Base-by-base conservation (phyloP, 768 basidiomycete genomes). In the Hericium erinaceus region DNA sequence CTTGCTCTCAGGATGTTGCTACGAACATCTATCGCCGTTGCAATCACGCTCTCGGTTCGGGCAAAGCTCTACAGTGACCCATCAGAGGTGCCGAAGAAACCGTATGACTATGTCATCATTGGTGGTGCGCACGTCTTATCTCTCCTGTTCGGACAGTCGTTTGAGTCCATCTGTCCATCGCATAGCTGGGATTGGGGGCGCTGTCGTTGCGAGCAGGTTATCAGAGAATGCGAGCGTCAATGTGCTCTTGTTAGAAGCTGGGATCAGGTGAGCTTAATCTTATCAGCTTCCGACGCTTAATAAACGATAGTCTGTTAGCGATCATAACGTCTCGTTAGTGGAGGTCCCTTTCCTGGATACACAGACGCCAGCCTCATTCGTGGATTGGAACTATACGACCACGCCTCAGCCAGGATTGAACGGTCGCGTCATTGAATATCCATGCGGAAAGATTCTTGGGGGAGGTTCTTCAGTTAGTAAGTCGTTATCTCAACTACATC, bases 331-430 rank as follows among this genome's bases (percentile, higher is more conserved):
- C 22, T 28, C 40, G 8, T 28, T 4, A 20, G 4, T 59, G 10
- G 18, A 20, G 8, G 16, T 59, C 11, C 55, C 58, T 3, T 56
- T 56, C 44, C 13, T 56, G 20, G 39, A 9, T 48, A 13, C 28
- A 2, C 49, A 56, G 12, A 28, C 55, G 38, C 55, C 58, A 8
- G 28, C 28, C 48, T 54, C 60, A n/a, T 22, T 48, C 44, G 50
- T 60, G 13, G 49, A 56, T 24, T 65, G 64, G 64, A 65, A 65
- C 51, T 65, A 60, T 53, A 64, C 64, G 18, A 64, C 64, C 2
- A 50, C 55, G 12, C 56, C 64, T 6, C 64, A 64, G 48, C 10
- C 56, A 2, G 59, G 57, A 12, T 48, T 62, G 48, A 37, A 48
- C 18, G 52, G 54, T 18, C 52, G 64, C 4, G 11, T 40, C 7